phyloP scores from a whole-genome alignment of 2,329 filamentous ascomycete species.

The Calonectria ilicicola region DNA sequence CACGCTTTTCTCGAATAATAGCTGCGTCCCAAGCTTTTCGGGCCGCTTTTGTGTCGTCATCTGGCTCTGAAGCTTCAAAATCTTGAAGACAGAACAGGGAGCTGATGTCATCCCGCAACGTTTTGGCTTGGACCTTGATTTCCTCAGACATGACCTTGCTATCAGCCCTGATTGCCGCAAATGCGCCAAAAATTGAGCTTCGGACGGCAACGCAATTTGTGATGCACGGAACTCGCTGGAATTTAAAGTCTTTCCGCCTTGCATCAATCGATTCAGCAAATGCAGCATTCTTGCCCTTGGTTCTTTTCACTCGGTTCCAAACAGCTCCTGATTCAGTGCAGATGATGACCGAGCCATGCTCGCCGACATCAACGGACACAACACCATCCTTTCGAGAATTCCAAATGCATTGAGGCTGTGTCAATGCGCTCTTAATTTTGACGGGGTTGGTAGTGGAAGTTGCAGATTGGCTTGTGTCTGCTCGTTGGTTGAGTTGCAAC shows the following conservation, averaged over 20 bases:
- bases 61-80: slow-evolving; percentile 62
- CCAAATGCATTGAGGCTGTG: slow-evolving; percentile 86
- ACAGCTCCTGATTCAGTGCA: slow-evolving; percentile 93
- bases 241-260: slow-evolving; percentile 92
- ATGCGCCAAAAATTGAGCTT: slow-evolving; percentile 90
- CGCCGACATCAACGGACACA: slow-evolving; percentile 87
- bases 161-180: slow-evolving; percentile 87
- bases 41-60: slow-evolving; percentile 43
- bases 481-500: slow-evolving; percentile 77
- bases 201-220: slow-evolving; percentile 87
- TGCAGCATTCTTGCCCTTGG: slow-evolving; percentile 79
- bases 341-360: slow-evolving; percentile 94
- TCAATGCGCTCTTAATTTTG: slow-evolving; percentile 88
- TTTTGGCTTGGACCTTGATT: slow-evolving; percentile 74
- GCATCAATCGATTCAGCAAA: slow-evolving; percentile 61
- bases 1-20: slow-evolving; percentile 58
- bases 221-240: slow-evolving; percentile 88
- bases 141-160: slow-evolving; percentile 82
- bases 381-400: slow-evolving; percentile 88
- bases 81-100: slow-evolving; percentile 76
- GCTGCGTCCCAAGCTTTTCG: slow-evolving; percentile 56
- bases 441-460: slow-evolving; percentile 92
- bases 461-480: slow-evolving; percentile 68
- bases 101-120: slow-evolving; percentile 79
- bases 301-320: slow-evolving; percentile 87